Base-by-base conservation (phyloP, 2,329 filamentous ascomycete genomes). In the Stromatinia cepivora region DNA sequence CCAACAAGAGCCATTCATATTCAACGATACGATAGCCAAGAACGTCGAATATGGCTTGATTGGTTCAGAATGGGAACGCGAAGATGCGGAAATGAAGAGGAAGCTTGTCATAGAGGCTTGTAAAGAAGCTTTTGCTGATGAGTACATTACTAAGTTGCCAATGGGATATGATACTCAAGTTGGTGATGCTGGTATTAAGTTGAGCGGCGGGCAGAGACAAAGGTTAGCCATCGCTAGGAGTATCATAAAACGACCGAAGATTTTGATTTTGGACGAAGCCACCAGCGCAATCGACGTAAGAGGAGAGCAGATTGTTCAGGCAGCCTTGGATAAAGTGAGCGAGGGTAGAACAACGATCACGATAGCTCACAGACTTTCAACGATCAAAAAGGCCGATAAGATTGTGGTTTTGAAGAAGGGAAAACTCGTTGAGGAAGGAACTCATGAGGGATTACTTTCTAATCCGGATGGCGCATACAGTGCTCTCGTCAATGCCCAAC, bases 321-420 rank as follows among this genome's bases (percentile, higher is more conserved):
- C 81, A 42, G 86, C 86, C 0, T 79, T 88, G 22, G 83, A 85
- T 70, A 80, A 81, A n/a, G 81, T 88, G 0, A 86, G 86, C 0
- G 79, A 81, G 57, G 83, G 84, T 54, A 81, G 87, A 2, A 97
- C 94, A 0, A 97, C 94, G 1, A 96, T 97, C 74, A 92, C 93
- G 5, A 97, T 97, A 79, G 94, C 94, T 59, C 94, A 98, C 80
- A 89, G 94, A 73, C 84, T 98, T 13, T 96, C 93, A 0, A 98
- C 94, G 81, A 84, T 93, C 74, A 90, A 88, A 77, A 87, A 90
- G 72, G 92, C 92, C 3, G 90, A 96, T 75, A 86, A 88, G 48
- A 95, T 96, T 67, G 82, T 93, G 9, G 92, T 96, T 0, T 79
- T 96, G 64, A 84, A 91, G 71, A 86, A 90, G 70, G 92, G 93